These are phyloP conservation scores for Clavulina sp. DNA, from an alignment of 768 basidiomycete species.

Conservation along the genomic window DNA sequence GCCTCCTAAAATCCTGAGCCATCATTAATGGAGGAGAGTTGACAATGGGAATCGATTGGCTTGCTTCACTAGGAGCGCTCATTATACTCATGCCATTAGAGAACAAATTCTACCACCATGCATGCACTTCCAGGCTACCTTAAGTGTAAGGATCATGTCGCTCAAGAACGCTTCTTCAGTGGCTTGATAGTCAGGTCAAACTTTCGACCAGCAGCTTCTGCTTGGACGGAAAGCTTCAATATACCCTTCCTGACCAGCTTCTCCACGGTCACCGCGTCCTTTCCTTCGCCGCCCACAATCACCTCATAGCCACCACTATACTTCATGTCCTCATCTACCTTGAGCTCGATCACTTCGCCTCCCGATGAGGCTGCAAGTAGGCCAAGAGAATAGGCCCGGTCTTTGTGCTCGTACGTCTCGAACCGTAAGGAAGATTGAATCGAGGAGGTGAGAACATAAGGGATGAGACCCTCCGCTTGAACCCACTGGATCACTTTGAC, in stretches of 20 bases:
- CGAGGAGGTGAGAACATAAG: background rate
- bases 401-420: constrained; percentile 4
- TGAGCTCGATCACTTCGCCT: constrained; percentile 6
- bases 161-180: too few species aligned
- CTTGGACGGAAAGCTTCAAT: background rate
- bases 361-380: background rate
- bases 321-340: constrained; percentile 5
- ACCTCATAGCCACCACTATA: constrained; percentile 4
- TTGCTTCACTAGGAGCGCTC: too few species aligned
- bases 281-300: constrained; percentile 1
- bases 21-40: too few species aligned
- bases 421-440: background rate
- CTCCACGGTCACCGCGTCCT: background rate
- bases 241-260: background rate
- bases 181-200: background rate
- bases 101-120: too few species aligned
- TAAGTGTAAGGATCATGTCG: too few species aligned
- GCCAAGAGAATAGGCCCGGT: background rate
- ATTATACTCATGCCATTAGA: too few species aligned
- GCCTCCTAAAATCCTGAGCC: too few species aligned
- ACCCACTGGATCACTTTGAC: constrained; percentile 1
- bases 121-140: too few species aligned
- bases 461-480: background rate
- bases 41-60: too few species aligned
- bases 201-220: background rate